Base-by-base conservation (phyloP, 2,329 filamentous ascomycete species). In the Cercospora berteroae region DNA sequence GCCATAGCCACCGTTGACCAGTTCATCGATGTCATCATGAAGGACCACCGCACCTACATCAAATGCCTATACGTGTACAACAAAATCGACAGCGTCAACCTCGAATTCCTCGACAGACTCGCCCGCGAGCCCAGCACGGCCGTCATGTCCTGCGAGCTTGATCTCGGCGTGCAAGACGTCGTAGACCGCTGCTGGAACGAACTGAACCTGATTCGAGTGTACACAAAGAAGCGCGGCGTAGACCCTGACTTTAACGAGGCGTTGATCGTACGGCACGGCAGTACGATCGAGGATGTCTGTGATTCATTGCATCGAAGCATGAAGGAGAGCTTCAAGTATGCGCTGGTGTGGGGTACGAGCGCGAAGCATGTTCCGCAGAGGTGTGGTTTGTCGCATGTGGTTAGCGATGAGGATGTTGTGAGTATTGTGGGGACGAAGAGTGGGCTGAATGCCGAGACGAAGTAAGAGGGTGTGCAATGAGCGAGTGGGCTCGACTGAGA, bases 21-120 rank as follows among this genome's bases (percentile, higher is more conserved):
- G 81, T 91, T 99, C 80, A 99, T 99, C 82, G 95, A 99, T 80
- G 93, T 97, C 69, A 97, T 99, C 81, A 98, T 98, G 94, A 96
- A 95, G 81, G 93, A 97, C 78, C 95, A 99, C 83, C 86, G 95
- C 77, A 99, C 96, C 80, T 99, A 99, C 84, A 97, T 99, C 83
- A 87, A 87, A 77, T 90, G 88, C 77, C 86, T 99, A 33, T 99
- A 99, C 81, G 94, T 98, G 33, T 99, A 99, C 88, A 99, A 99
- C 90, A 99, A 99, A 83, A 96, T 99, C 82, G 95, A 99, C 82
- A 90, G 88, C 79, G 92, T 99, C 68, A 94, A 91, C 50, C 87
- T 99, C 72, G 93, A 97, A 78, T 96, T 96, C 81, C 87, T 99
- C 58, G 92, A 99, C 83, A 89, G 90, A 78, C 85, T 99, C 23